These are phyloP conservation scores for Suillus subaureus DNA, from an alignment of 768 basidiomycete species.

Conservation along the genomic window DNA sequence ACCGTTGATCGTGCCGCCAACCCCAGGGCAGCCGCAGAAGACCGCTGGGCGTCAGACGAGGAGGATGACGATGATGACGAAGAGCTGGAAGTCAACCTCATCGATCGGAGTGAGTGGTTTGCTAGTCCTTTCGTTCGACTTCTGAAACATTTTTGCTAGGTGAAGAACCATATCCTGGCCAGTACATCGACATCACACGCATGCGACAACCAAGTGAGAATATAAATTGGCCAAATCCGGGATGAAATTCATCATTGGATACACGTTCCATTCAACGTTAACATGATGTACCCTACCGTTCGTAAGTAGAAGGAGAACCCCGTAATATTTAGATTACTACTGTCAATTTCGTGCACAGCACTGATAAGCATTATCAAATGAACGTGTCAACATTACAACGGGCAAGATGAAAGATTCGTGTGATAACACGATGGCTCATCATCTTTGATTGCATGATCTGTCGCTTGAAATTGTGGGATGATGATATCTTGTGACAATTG, in stretches of 20 bases:
- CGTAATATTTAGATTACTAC: neutral
- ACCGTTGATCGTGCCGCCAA: conserved; percentile 69
- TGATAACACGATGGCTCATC: neutral
- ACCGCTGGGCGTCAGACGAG: conserved; percentile 64
- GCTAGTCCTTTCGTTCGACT: conserved; percentile 8
- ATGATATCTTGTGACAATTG: neutral
- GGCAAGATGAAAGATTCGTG: neutral
- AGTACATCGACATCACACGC: conserved; percentile 75
- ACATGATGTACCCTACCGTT: neutral
- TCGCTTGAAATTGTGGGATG: neutral
- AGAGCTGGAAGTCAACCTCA: conserved; percentile 53
- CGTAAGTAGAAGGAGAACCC: neutral
- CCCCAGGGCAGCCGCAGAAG: conserved; percentile 54
- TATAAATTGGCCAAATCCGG: conserved; percentile 75
- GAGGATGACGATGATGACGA: conserved; percentile 59
- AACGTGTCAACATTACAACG: conserved; percentile 1
- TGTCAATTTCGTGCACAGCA: conserved; percentile 9
- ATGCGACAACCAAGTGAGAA: conserved; percentile 55
- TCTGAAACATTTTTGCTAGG: conserved; percentile 41
- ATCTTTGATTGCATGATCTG: neutral
- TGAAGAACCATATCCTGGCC: conserved; percentile 69
- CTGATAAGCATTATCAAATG: conserved; percentile 7
- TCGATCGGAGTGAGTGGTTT: conserved; percentile 66
- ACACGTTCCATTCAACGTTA: neutral
- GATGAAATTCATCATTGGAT: conserved; percentile 31